Evolutionary conservation across 1,284 basidiomycete species (phyloP), one percentile per base, ranked within the genome.

Genomic region (Coniferiporia sulphurascens): DNA sequence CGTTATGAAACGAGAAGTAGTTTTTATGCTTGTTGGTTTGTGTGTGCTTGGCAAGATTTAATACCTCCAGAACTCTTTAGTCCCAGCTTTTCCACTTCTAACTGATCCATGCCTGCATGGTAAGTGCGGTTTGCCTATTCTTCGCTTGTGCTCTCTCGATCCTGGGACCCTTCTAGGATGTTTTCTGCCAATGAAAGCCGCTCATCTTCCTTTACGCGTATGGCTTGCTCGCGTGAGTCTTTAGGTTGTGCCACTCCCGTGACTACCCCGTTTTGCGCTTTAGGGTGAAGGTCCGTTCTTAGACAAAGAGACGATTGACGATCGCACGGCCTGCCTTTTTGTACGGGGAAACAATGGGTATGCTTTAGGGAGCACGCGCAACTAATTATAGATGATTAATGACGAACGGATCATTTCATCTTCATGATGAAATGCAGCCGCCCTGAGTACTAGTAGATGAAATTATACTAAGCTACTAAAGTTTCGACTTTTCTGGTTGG

Each of bases 1-100:
- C 22, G 22, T 36, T 17, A n/a, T 35, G 45, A 36, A 55, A 55
- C 34, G 46, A 56, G 54, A 56, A 38, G 54, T 56, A 48, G 27
- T 27, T 9, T 48, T 27, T 35, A 44, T 48, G 45, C 21, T 46
- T 48, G 45, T 56, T 49, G 27, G 36, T 41, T 48, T 56, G 45
- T n/a, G 41, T 43, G 44, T 21, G 15, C 44, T n/a, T 46, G n/a
- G 13, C 15, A 46, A 46, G n/a, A 46, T 19, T 46, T 21, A n/a
- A 46, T 46, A 46, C 17, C 38, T 41, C 15, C 38, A 15, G 38
- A 41, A 12, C 38, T 41, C 9, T 41, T 41, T 41, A 41, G 38
- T 41, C 3, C 38, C 12, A 8, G 38, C 38, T 8, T 41, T 15
- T 8, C 3, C 36, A 38, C 36, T n/a, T n/a, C n/a, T n/a, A n/a